Percentiles rank a stretch among this genome's conserved stretches.
phyloP scores from a whole-genome alignment of 495 filamentous ascomycete species.

The Ascobolus immersus region DNA sequence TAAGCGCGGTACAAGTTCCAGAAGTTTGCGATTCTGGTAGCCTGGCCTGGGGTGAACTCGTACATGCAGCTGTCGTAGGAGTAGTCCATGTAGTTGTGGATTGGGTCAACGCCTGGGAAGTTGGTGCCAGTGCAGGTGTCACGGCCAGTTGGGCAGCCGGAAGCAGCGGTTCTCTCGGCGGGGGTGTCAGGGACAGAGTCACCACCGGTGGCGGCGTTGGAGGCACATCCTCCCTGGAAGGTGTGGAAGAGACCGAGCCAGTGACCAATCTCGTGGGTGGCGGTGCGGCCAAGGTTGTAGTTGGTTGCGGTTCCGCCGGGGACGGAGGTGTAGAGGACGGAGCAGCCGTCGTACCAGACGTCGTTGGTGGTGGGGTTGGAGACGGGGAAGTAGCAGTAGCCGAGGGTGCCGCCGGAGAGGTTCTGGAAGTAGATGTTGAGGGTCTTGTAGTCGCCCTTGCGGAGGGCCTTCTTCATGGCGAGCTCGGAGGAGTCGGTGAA shows the following conservation, averaged over 20 bases:
- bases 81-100: constrained; percentile 44
- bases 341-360: constrained; percentile 33
- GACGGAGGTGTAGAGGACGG: constrained; percentile 26
- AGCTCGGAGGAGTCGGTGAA: constrained; percentile 23
- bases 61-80: constrained; percentile 26
- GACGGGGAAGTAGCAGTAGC: constrained; percentile 27
- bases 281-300: constrained; percentile 34
- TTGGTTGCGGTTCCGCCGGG: constrained; percentile 26
- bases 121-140: constrained; percentile 24
- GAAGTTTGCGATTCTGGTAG: constrained; percentile 21
- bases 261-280: constrained; percentile 40
- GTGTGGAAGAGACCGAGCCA: constrained; percentile 41
- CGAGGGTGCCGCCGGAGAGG: constrained; percentile 25
- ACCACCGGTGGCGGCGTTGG: no score
- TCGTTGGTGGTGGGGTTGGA: constrained; percentile 10
- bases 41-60: constrained; percentile 24
- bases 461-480: constrained; percentile 32
- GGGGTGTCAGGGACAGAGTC: constrained; percentile 36
- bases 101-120: constrained; percentile 26
- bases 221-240: constrained; percentile 35
- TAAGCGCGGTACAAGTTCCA: constrained; percentile 23
- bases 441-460: constrained; percentile 31
- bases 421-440: constrained; percentile 42
- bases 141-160: constrained; percentile 30
- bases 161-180: constrained; percentile 24